These are phyloP conservation scores for Ceratocystis diversiconidia DNA, from an alignment of 2,329 filamentous ascomycete species.

Conservation along the genomic window DNA sequence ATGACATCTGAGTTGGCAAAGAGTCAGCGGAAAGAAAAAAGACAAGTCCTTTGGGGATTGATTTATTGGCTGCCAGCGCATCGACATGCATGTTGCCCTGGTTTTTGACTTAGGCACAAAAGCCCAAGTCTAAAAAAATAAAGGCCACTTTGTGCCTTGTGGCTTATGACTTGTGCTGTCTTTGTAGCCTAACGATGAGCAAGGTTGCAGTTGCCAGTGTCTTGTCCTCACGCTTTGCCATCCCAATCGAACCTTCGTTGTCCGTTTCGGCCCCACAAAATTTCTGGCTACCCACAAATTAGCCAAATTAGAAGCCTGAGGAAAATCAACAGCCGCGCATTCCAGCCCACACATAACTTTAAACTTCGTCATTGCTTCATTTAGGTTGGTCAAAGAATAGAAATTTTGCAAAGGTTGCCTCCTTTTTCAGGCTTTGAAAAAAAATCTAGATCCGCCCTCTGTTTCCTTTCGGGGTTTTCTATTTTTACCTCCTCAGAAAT, in stretches of 20 bases:
- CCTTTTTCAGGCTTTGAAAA: not conserved
- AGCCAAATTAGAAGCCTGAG: not conserved
- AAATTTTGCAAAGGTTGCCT: not conserved
- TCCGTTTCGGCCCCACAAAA: not conserved
- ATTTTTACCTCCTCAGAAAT: not conserved
- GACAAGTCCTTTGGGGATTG: not conserved
- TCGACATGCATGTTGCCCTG: not conserved
- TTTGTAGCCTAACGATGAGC: not conserved
- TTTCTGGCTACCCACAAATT: not conserved
- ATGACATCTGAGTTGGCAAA: not conserved
- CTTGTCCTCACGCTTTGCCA: not conserved
- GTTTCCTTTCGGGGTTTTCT: not conserved
- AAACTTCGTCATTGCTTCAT: not conserved
- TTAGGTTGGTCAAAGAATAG: not conserved
- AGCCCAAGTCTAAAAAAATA: not conserved
- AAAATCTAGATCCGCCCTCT: not conserved
- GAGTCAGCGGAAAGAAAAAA: not conserved
- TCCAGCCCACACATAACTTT: not conserved
- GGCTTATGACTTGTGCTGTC: not conserved
- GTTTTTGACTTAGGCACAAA: not conserved
- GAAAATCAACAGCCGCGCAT: conserved; percentile 4
- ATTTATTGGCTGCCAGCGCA: not conserved
- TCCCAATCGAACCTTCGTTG: not conserved
- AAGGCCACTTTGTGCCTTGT: not conserved
- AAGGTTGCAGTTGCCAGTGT: not conserved